Evolutionary conservation across 75 land plant genomes (phyloP), one percentile per base, ranked within the genome.

Genomic region (Cryptomeria japonica): DNA sequence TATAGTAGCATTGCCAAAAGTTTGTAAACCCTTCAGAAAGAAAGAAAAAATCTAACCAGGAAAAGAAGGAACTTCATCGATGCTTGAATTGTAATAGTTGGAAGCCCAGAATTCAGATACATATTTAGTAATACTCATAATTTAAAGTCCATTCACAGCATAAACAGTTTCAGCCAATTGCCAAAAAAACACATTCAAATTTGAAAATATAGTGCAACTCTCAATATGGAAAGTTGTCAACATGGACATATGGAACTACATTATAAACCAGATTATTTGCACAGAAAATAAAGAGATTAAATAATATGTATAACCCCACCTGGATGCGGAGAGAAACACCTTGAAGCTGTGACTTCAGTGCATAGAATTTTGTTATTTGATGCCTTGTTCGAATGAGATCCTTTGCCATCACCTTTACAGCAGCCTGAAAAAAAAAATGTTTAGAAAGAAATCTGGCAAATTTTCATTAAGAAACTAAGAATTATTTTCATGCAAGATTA

Each of bases 371-470:
- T 80, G 98, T 96, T 85, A 97, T 95, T 91, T 97, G 99, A 91
- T 97, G 98, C 39, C 99, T 88, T 38, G 99, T 97, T 80, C 99
- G 88, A 42, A 97, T 95, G n/a, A 97, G 92, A 87, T 97, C 99
- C 90, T 95, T 97, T 83, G 99, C 99, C 99, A 97, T 97, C 83
- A 97, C 99, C 75, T 92, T 95, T 36, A 97, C 99, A 86, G 99
- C 99, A 87, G 93, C 97, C 99, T 97, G 93, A 56, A 73, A 72
- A 73, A 61, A 28, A 84, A 37, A n/a, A 58, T 28, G 12, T 82
- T 82, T 82, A 82, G 84, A 82, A 46, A 82, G 5, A 82, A 82
- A 82, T n/a, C 4, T 46, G 51, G 34, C 47, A 44, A 82, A 82
- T 28, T 46, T 10, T 9, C 49, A 82, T 44, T n/a, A 7, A 82